These are phyloP conservation scores for Plantago coronopus DNA, from an alignment of 305 asterid genomes.

Conservation along the genomic window DNA sequence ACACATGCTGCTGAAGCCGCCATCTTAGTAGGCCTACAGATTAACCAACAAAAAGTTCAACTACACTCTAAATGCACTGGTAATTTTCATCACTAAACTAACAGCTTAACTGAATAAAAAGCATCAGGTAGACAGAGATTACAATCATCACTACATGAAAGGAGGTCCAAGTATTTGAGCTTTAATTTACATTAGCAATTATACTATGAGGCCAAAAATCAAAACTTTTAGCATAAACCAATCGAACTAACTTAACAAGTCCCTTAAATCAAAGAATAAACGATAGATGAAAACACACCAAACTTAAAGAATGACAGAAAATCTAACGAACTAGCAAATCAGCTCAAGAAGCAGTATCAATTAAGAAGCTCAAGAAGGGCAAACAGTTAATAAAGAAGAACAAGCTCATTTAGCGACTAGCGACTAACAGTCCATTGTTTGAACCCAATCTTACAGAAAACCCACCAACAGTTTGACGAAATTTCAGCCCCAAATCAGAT, in stretches of 20 bases:
- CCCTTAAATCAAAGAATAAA: neutral
- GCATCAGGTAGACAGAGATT: too few species aligned
- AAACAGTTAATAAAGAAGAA: neutral
- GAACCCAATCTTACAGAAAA: neutral
- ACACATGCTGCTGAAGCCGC: conserved; percentile 72
- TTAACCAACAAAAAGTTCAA: conserved; percentile 1
- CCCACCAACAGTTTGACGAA: neutral
- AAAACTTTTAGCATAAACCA: neutral
- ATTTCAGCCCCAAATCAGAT: conserved; percentile 3
- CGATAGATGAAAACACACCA: neutral
- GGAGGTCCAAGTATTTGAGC: too few species aligned
- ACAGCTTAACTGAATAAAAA: neutral
- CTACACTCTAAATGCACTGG: neutral
- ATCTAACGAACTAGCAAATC: too few species aligned
- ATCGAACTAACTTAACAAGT: neutral
- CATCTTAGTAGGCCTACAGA: conserved; percentile 40
- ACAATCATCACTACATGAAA: too few species aligned
- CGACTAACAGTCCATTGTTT: neutral
- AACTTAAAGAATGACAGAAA: neutral
- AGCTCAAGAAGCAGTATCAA: neutral
- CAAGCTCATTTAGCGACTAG: neutral
- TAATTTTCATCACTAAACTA: neutral
- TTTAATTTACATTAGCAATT: neutral
- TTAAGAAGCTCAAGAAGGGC: neutral
- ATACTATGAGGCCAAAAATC: neutral